Percentiles rank a stretch among this genome's conserved stretches.
Evolutionary conservation across 1,139 yeast species (phyloP).

Genomic region (Pichia sp.): DNA sequence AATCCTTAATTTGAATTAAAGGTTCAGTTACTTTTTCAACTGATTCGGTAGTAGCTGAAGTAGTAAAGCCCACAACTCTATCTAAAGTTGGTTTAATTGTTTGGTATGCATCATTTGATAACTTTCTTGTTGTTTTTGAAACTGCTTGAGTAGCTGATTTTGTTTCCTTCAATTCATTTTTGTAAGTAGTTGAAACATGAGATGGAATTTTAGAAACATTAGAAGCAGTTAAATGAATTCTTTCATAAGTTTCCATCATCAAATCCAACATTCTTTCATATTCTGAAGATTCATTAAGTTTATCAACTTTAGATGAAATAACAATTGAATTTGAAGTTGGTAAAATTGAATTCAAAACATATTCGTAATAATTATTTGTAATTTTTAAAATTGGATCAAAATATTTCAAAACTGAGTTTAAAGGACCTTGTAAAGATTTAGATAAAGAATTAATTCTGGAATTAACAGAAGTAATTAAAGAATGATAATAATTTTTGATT

Average conservation of each 20-base stretch:
- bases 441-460: slow-evolving; percentile 6
- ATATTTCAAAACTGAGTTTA: slow-evolving; percentile 8
- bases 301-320: not conserved
- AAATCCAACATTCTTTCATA: slow-evolving; percentile 19
- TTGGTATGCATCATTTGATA: slow-evolving; percentile 28
- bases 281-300: slow-evolving; percentile 13
- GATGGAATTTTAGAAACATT: slow-evolving; percentile 24
- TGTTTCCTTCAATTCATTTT: slow-evolving; percentile 23
- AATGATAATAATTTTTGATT: slow-evolving; percentile 7
- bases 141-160: slow-evolving; percentile 27
- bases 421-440: slow-evolving; percentile 6
- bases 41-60: not conserved
- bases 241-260: slow-evolving; percentile 16
- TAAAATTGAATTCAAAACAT: slow-evolving; percentile 16
- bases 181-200: slow-evolving; percentile 25
- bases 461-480: slow-evolving; percentile 5
- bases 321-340: slow-evolving; percentile 16
- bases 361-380: slow-evolving; percentile 23
- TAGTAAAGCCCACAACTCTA: slow-evolving; percentile 19
- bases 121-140: slow-evolving; percentile 29
- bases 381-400: slow-evolving; percentile 21
- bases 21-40: slow-evolving; percentile 2
- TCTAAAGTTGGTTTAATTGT: slow-evolving; percentile 27
- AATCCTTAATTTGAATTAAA: slow-evolving; percentile 12
- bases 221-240: slow-evolving; percentile 19